phyloP scores from a whole-genome alignment of 202 grass and related monocot genomes.

The Carex sylvatica region DNA sequence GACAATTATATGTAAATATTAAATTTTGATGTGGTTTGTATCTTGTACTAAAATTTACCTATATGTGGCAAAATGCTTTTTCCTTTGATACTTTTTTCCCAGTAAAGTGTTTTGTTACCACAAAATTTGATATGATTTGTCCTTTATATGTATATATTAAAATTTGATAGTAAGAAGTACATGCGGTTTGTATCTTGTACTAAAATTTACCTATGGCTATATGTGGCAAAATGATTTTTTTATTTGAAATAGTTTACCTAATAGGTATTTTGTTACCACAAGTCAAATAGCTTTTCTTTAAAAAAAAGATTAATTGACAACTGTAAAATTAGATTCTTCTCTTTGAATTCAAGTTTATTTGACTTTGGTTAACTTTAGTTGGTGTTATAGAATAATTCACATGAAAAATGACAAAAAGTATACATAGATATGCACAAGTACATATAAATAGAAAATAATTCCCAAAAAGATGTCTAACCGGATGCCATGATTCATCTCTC shows the following conservation, averaged over 20 bases:
- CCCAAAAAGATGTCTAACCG: conserved; percentile 34
- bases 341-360: background rate
- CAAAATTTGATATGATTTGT: no score
- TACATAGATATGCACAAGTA: background rate
- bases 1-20: no score
- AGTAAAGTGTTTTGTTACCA: no score
- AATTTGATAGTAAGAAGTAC: background rate
- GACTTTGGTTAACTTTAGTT: background rate
- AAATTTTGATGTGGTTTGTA: no score
- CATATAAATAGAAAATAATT: conserved; percentile 15
- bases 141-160: background rate
- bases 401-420: background rate
- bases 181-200: no score
- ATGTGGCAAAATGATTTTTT: background rate
- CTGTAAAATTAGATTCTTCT: background rate
- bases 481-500: conserved; percentile 91
- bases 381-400: background rate
- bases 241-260: background rate
- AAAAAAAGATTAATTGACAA: background rate
- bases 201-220: background rate
- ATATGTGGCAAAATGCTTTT: no score
- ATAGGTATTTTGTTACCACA: background rate
- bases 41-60: no score
- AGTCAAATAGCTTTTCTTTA: background rate
- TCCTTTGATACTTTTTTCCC: no score